A percentile compares a stretch with the other conserved stretches of the same genome.
phyloP scores from a whole-genome alignment of 306 rosid species.

The Glycine tomentella region DNA sequence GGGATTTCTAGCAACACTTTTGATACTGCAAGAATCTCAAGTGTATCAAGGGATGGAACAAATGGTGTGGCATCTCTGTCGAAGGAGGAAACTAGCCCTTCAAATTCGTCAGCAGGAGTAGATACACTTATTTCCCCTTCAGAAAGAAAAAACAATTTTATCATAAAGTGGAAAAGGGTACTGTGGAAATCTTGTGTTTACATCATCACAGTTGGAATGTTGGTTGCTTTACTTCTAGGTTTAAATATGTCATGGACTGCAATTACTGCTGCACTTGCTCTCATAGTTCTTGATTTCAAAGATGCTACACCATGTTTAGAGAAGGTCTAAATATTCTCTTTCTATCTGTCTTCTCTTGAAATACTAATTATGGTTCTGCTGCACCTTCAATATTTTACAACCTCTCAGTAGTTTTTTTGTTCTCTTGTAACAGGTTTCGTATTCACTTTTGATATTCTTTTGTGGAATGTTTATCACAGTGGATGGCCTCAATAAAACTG shows the following conservation, averaged over 20 bases:
- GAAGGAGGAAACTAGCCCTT: conserved; percentile 51
- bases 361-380: background rate
- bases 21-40: conserved; percentile 48
- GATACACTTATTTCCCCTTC: conserved; percentile 37
- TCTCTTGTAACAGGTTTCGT: conserved; percentile 66
- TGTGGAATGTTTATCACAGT: conserved; percentile 88
- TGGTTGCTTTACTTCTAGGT: conserved; percentile 69
- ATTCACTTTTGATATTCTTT: conserved; percentile 75
- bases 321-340: conserved; percentile 55
- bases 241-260: conserved; percentile 81
- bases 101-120: conserved; percentile 33
- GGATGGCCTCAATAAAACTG: conserved; percentile 77
- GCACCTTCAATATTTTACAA: background rate
- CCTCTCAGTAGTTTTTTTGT: background rate
- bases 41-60: conserved; percentile 52
- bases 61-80: conserved; percentile 44
- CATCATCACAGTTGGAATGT: conserved; percentile 70
- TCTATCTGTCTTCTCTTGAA: conserved; percentile 4
- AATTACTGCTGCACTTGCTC: conserved; percentile 77
- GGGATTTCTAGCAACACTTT: conserved; percentile 35
- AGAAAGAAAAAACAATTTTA: conserved; percentile 42
- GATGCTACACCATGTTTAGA: conserved; percentile 79
- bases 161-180: conserved; percentile 54
- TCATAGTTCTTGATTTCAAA: conserved; percentile 77
- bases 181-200: conserved; percentile 73